phyloP scores from a whole-genome alignment of 2,329 filamentous ascomycete genomes.

The Colletotrichum sp. region DNA sequence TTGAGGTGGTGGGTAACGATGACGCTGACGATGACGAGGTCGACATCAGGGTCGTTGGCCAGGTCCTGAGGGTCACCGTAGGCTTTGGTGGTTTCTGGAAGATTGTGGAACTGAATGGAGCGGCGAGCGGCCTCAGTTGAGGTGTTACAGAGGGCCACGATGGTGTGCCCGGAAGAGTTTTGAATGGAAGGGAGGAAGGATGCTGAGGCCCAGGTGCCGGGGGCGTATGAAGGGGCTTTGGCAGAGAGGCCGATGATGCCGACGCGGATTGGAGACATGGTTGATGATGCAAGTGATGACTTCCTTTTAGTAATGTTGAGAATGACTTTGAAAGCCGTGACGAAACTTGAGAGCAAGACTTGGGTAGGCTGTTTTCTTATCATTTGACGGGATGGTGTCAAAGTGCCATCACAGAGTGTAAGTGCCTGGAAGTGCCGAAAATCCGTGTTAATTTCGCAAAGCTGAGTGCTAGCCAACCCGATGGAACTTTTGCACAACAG shows the following conservation, averaged over 20 bases:
- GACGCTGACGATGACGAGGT: constrained; percentile 60
- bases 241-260: constrained; percentile 65
- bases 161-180: constrained; percentile 46
- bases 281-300: neutral
- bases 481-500: neutral
- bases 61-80: constrained; percentile 56
- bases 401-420: neutral
- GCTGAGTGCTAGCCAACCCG: neutral
- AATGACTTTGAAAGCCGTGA: neutral
- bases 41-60: constrained; percentile 52
- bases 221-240: constrained; percentile 44
- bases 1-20: constrained; percentile 58
- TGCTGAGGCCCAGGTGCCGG: constrained; percentile 57
- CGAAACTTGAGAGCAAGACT: neutral
- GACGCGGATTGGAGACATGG: constrained; percentile 49
- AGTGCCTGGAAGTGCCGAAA: neutral
- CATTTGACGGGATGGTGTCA: neutral
- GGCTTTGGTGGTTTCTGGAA: constrained; percentile 44
- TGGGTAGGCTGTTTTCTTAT: neutral
- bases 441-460: neutral
- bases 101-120: constrained; percentile 46
- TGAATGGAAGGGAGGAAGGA: constrained; percentile 62
- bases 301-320: fast-evolving
- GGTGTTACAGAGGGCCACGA: constrained; percentile 59
- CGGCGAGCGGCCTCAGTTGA: constrained; percentile 45